These are phyloP conservation scores for Xylariales sp. DNA, from an alignment of 2,329 filamentous ascomycete genomes.

Conservation along the genomic window DNA sequence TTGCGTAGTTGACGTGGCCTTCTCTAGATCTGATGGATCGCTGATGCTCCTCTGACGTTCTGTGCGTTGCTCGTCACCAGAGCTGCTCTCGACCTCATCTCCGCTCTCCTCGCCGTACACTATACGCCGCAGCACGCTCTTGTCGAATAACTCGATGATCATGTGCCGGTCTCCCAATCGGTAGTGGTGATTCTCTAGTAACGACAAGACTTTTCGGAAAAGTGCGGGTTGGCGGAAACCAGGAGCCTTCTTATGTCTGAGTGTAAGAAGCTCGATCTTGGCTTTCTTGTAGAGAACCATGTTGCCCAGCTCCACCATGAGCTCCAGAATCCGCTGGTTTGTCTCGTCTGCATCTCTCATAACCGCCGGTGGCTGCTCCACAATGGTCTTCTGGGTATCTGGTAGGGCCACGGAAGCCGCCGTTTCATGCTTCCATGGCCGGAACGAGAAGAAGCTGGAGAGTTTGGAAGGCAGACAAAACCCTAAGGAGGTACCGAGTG, in stretches of 20 bases:
- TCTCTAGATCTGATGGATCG: conserved; percentile 30
- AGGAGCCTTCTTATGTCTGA: conserved; percentile 67
- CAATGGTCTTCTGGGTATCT: conserved; percentile 48
- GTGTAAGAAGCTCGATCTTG: conserved; percentile 72
- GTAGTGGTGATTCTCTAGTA: conserved; percentile 88
- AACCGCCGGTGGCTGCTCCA: conserved; percentile 44
- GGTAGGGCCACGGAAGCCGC: conserved; percentile 45
- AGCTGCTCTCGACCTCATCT: conserved; percentile 33
- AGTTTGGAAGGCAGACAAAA: conserved; percentile 82
- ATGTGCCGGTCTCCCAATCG: conserved; percentile 81
- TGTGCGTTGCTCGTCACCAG: conserved; percentile 47
- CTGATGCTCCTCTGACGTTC: conserved; percentile 52
- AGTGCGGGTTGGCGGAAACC: conserved; percentile 72
- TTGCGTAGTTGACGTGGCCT: conserved; percentile 2
- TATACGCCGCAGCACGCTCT: conserved; percentile 76
- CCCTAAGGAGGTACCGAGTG: conserved; percentile 76
- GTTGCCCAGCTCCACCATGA: conserved; percentile 85
- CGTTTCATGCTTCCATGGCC: conserved; percentile 51
- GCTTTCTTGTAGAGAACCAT: conserved; percentile 89
- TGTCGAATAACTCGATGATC: conserved; percentile 91
- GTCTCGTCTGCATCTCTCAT: conserved; percentile 52
- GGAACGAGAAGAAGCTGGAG: conserved; percentile 69
- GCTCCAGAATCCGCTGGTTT: conserved; percentile 77
- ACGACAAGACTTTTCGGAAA: conserved; percentile 78
- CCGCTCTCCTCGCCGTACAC: conserved; percentile 64